These are phyloP conservation scores for Verticillium albo-atrum DNA, from an alignment of 2,329 filamentous ascomycete genomes.

Conservation along the genomic window DNA sequence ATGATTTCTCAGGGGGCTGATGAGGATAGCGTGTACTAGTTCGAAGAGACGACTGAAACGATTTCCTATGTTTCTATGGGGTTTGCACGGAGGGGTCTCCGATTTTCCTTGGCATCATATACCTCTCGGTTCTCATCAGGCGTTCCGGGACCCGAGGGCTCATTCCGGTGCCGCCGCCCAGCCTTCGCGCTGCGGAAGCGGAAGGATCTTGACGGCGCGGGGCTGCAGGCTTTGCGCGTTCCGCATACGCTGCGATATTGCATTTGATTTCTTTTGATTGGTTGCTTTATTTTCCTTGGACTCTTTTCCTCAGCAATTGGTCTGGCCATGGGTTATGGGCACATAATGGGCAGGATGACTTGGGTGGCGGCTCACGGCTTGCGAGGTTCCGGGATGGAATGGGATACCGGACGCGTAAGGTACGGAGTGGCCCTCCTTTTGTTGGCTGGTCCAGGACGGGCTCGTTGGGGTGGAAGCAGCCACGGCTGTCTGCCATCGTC, in stretches of 20 bases:
- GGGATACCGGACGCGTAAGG: neutral
- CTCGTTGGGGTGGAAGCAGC: neutral
- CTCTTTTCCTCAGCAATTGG: neutral
- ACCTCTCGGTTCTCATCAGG: slow-evolving; percentile 30
- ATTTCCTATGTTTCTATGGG: slow-evolving; percentile 39
- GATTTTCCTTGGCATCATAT: slow-evolving; percentile 39
- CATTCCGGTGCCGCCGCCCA: neutral
- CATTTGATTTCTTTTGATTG: neutral
- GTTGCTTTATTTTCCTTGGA: slow-evolving; percentile 20
- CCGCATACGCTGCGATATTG: neutral
- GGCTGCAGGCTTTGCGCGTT: neutral
- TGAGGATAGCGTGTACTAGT: slow-evolving; percentile 68
- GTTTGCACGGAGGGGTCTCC: slow-evolving; percentile 20
- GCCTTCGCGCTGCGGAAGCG: neutral
- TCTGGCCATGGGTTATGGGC: neutral
- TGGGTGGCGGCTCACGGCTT: neutral
- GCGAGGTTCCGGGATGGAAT: neutral
- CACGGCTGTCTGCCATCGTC: neutral
- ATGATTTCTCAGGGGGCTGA: slow-evolving; percentile 69
- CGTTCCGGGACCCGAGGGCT: neutral
- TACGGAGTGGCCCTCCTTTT: neutral
- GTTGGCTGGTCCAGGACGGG: neutral
- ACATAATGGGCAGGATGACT: neutral
- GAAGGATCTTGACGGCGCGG: neutral
- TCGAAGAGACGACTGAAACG: slow-evolving; percentile 44